Evolutionary conservation across 768 basidiomycete species (phyloP), one percentile per base, ranked within the genome.

Genomic region (Pleurotus citrinopileatus): DNA sequence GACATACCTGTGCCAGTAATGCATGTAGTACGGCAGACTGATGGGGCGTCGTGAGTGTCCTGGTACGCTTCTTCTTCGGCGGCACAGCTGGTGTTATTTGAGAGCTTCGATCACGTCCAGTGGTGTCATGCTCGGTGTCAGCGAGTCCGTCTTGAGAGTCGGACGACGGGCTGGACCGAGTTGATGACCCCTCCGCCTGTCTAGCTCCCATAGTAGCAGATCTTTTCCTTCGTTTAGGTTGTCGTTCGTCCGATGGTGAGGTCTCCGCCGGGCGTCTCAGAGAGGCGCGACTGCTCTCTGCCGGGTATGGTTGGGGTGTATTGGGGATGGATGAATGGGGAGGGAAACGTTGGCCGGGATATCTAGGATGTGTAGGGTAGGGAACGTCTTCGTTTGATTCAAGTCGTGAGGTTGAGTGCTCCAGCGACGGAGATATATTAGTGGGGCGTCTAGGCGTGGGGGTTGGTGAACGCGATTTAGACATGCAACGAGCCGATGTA

Each of bases 11-110:
- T 27, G 89, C 87, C n/a, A 94, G 79, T 42, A 94, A 78, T 3
- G 87, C 87, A 61, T 92, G 90, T 17, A 94, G 76, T n/a, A 91
- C 91, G 10, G 89, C 87, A 52, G 91, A 85, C 65, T 94, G 91
- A 63, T 93, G 89, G 6, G 91, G 89, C 7, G 91, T 94, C 36
- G 91, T 94, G 53, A 94, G 73, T 22, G 87, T 89, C 43, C 89
- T 76, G 26, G 91, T 94, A 53, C 91, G 80, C 63, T 90, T 91
- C 70, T 89, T 89, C 77, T 90, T 90, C 57, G 81, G 78, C 45
- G 81, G 82, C 25, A 72, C 62, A 23, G 66, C 63, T 15, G 69
- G 65, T 54, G 65, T 67, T 52, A 62, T 64, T 59, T 75, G 75
- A 22, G 75, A 67, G 27, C 67, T 70, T 29, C 75, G 73, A 43